phyloP scores from a whole-genome alignment of 495 filamentous ascomycete genomes.

The Aspergillus ostianus region DNA sequence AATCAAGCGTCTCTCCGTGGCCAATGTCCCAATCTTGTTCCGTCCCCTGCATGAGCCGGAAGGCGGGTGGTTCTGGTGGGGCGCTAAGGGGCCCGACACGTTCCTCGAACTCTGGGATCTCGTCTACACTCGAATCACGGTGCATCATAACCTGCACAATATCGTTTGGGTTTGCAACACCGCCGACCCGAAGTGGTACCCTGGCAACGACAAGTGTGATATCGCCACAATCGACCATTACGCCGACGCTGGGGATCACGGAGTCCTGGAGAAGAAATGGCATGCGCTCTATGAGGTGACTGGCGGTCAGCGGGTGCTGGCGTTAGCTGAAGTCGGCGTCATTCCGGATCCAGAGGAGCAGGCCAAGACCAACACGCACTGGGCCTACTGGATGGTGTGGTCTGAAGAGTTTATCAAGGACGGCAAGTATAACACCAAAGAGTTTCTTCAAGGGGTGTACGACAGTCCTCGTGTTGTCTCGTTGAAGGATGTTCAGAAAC shows the following conservation, averaged over 20 bases:
- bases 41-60: conserved; percentile 12
- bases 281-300: conserved; percentile 2
- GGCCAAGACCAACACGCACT: neutral
- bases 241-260: conserved; percentile 7
- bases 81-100: neutral
- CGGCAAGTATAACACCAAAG: conserved; percentile 5
- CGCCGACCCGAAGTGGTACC: conserved; percentile 4
- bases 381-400: conserved; percentile 12
- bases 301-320: conserved; percentile 3
- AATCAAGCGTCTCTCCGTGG: conserved; percentile 4
- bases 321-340: conserved; percentile 7
- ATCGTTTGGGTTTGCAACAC: conserved; percentile 11
- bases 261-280: conserved; percentile 4
- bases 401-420: conserved; percentile 11
- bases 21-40: conserved; percentile 8
- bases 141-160: conserved; percentile 7
- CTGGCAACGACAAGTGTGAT: conserved; percentile 11
- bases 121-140: conserved; percentile 7
- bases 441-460: conserved; percentile 3
- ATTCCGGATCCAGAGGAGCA: conserved; percentile 10
- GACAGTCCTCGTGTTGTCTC: neutral
- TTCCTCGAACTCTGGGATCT: conserved; percentile 8
- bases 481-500: conserved; percentile 1
- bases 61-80: conserved; percentile 15
- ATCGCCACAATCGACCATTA: conserved; percentile 10